These are phyloP conservation scores for Chytriomyces hyalinus DNA, from an alignment of 192 early-diverging fungal species.

Conservation along the genomic window DNA sequence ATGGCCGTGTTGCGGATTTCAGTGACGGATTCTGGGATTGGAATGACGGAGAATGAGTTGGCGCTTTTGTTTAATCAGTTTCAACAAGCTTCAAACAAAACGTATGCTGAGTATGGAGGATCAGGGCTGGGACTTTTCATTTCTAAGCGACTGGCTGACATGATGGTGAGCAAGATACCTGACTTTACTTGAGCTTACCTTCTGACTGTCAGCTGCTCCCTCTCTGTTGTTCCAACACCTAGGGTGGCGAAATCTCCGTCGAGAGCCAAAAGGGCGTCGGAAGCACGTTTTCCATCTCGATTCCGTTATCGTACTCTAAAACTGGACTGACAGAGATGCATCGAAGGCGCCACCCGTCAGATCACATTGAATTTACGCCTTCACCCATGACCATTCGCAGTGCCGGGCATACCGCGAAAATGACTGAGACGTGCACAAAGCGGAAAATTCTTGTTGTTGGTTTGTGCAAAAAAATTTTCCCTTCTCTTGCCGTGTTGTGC, in stretches of 20 bases:
- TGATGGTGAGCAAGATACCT: conserved; percentile 30
- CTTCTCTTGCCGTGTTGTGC: not conserved
- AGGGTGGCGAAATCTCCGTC: conserved; percentile 48
- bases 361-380: not conserved
- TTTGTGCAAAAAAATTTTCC: conserved; percentile 13
- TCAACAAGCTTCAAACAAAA: conserved; percentile 37
- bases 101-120: conserved; percentile 55
- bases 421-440: too few relatives aligned
- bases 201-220: not conserved
- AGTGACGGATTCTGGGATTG: conserved; percentile 44
- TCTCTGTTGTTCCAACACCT: not conserved
- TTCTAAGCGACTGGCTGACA: conserved; percentile 49
- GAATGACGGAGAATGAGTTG: conserved; percentile 41
- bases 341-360: not conserved
- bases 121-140: conserved; percentile 55
- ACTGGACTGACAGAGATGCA: conserved; percentile 12
- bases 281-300: conserved; percentile 43
- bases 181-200: not conserved
- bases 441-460: conserved; percentile 33
- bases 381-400: conserved; percentile 10
- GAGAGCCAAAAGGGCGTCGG: conserved; percentile 43
- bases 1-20: conserved; percentile 10
- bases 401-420: too few relatives aligned
- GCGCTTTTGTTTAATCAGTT: conserved; percentile 43
- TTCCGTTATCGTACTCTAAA: conserved; percentile 32